Base-by-base conservation (phyloP, 768 basidiomycete genomes). In the Coprinopsis marcescibilis region DNA sequence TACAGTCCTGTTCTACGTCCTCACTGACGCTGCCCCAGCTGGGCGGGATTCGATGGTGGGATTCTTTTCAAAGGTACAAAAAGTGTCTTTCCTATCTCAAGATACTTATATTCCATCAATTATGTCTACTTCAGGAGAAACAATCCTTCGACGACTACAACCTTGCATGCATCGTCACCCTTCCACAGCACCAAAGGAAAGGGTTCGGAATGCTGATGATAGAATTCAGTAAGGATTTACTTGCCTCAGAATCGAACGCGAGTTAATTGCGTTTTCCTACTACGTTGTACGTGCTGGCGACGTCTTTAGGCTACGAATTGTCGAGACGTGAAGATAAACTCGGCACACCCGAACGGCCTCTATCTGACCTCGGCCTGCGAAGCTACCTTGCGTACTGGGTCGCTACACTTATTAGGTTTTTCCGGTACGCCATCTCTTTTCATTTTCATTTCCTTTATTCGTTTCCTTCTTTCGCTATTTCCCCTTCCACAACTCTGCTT, bases 141-240 rank as follows among this genome's bases (percentile, higher is more conserved):
- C 62, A 86, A 25, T 95, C 94, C 1, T 95, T 92, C 53, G 96
- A 99, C 55, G 89, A 95, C 56, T 96, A 94, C 67, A 99, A 99
- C 59, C 77, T 99, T 7, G 95, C 95, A 2, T 94, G 91, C 63
- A 99, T 99, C 56, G 83, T 98, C 55, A 89, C 88, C 5, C 78
- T 99, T 33, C 96, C 96, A 1, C 96, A 93, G 14, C 91, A 84
- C 58, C 95, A 97, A 58, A 76, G 81, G 48, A 78, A 83, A 55
- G 89, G 92, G 4, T 96, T 86, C 57, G 96, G 95, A 2, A 91
- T 89, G 75, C 81, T 98, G 20, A 76, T 99, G 76, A 97, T 98
- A 52, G 95, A 99, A 68, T 96, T 98, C 72, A 98, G 95, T 95
- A 60, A 35, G 90, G 67, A n/a, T 33, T 25, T 34, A 13, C 17